These are phyloP conservation scores for Cocos nucifera DNA, from an alignment of 176 grass and related monocot species.

Conservation along the genomic window DNA sequence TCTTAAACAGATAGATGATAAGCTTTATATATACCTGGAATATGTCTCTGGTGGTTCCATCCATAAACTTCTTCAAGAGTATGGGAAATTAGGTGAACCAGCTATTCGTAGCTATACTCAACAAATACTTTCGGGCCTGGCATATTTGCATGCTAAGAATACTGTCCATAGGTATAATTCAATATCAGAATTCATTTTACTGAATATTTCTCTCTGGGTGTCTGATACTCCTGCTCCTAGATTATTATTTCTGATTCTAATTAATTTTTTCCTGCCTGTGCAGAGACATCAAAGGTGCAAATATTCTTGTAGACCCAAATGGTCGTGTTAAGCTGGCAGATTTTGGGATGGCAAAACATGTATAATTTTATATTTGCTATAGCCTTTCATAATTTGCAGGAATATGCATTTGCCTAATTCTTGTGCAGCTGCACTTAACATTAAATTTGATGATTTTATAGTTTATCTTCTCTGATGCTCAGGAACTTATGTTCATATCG, in stretches of 20 bases:
- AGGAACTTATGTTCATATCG: too few relatives aligned
- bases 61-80: slow-evolving; percentile 96
- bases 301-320: slow-evolving; percentile 97
- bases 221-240: slow-evolving; percentile 8
- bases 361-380: slow-evolving; percentile 20
- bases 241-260: slow-evolving; percentile 24
- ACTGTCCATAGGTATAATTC: slow-evolving; percentile 79
- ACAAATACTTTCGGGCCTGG: slow-evolving; percentile 90
- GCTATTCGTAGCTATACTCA: slow-evolving; percentile 96
- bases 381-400: too few relatives aligned
- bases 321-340: slow-evolving; percentile 95
- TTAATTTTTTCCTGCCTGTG: slow-evolving; percentile 25
- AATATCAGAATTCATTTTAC: slow-evolving; percentile 1
- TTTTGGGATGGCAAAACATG: slow-evolving; percentile 99
- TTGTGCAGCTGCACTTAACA: too few relatives aligned
- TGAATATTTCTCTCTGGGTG: slow-evolving; percentile 1
- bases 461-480: too few relatives aligned
- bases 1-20: slow-evolving; percentile 64
- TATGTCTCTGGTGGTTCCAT: slow-evolving; percentile 99
- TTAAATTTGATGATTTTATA: too few relatives aligned
- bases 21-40: slow-evolving; percentile 97
- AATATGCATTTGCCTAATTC: too few relatives aligned
- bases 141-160: slow-evolving; percentile 95
- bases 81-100: slow-evolving; percentile 87
- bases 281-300: slow-evolving; percentile 99